Percentiles rank a stretch among this genome's conserved stretches.
Conservation (phyloP, 257 asterid species). For the Salvia rosmarinus region DNA sequence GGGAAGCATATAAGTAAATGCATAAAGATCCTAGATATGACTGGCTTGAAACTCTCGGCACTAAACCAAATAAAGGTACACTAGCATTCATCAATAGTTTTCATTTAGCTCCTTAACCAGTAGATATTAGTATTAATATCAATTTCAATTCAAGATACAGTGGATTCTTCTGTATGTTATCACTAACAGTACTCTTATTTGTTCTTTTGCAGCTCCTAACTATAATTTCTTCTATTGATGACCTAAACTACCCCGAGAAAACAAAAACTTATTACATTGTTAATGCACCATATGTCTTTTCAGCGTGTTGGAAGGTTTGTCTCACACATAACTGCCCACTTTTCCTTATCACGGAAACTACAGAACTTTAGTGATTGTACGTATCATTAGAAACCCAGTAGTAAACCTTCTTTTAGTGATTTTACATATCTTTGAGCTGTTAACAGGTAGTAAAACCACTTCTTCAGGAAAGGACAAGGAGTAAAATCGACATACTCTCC, state of each 20-base stretch:
- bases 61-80: slow-evolving; percentile 60
- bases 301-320: slow-evolving; percentile 84
- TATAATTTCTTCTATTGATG: slow-evolving; percentile 63
- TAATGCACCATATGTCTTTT: slow-evolving; percentile 68
- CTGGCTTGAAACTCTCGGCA: slow-evolving; percentile 69
- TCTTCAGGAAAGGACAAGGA: slow-evolving; percentile 65
- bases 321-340: slow-evolving; percentile 11
- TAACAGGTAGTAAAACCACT: slow-evolving; percentile 70
- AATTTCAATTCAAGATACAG: background rate
- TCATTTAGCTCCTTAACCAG: background rate
- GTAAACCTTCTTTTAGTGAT: no score
- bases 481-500: slow-evolving; percentile 56
- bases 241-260: slow-evolving; percentile 82
- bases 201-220: slow-evolving; percentile 59
- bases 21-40: slow-evolving; percentile 65
- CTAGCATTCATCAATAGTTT: background rate
- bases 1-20: slow-evolving; percentile 61
- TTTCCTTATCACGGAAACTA: background rate
- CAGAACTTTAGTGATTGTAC: background rate
- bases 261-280: slow-evolving; percentile 73
- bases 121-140: no score
- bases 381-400: background rate
- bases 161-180: slow-evolving; percentile 4
- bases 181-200: slow-evolving; percentile 2
- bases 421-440: slow-evolving; percentile 14